A percentile compares a stretch with the other conserved stretches of the same genome.
Conservation (phyloP, 305 asterid genomes). For the Fraxinus albicans region DNA sequence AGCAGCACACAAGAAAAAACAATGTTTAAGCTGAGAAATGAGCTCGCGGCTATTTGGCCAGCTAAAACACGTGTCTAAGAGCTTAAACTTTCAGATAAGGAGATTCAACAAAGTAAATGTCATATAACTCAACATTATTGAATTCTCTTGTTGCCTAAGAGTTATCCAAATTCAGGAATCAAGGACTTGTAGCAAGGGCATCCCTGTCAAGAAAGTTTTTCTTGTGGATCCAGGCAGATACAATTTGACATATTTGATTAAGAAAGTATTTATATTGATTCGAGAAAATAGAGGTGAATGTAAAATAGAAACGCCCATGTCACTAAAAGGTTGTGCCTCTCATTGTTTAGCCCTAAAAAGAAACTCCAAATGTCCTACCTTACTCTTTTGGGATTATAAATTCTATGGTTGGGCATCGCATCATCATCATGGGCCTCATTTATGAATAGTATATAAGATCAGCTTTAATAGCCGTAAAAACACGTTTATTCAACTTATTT, state of each 20-base stretch:
- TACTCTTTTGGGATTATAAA: not conserved
- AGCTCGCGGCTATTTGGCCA: not conserved
- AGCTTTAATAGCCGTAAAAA: not conserved
- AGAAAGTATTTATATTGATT: not conserved
- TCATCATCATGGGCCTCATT: not conserved
- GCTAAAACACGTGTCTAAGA: not conserved
- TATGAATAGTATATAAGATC: not conserved
- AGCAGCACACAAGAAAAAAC: slow-evolving; percentile 12
- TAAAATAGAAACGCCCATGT: not conserved
- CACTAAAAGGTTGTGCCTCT: not conserved
- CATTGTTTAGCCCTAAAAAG: not conserved
- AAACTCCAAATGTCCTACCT: not conserved
- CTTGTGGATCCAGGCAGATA: not conserved
- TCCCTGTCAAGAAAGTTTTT: not conserved
- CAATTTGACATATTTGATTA: not conserved
- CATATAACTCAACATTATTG: not conserved
- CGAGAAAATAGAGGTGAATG: not conserved
- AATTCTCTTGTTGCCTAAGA: not conserved
- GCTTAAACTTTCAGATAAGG: not conserved
- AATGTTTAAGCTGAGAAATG: not conserved
- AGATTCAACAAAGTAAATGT: not conserved
- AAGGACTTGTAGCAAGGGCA: not conserved
- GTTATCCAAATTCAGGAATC: not conserved
- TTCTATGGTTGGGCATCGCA: not conserved
- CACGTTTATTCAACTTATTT: not conserved